Conservation (phyloP, 208 protist genomes). For the Crithidia acanthocephali region DNA sequence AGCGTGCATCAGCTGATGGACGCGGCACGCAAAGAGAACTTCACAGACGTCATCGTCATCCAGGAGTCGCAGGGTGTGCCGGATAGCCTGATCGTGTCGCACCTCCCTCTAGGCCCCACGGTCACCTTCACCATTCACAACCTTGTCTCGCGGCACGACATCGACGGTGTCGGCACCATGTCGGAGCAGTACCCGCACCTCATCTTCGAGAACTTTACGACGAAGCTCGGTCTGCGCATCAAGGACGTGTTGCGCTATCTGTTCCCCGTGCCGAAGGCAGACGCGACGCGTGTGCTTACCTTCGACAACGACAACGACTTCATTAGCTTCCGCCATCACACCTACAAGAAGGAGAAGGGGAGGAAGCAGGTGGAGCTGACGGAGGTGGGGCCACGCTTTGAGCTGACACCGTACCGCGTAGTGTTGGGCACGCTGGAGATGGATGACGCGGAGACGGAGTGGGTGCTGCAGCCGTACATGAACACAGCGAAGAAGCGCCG, state of each 20-base stretch:
- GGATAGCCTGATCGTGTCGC: slow-evolving; percentile 97
- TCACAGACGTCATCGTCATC: slow-evolving; percentile 99
- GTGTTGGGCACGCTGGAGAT: slow-evolving; percentile 95
- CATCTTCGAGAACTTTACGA: slow-evolving; percentile 98
- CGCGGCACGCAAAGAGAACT: slow-evolving; percentile 90
- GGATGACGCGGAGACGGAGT: slow-evolving; percentile 98
- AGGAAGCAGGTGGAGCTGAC: slow-evolving; percentile 89
- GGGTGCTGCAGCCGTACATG: slow-evolving; percentile 98
- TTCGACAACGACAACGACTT: slow-evolving; percentile 99
- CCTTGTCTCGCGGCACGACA: slow-evolving; percentile 98
- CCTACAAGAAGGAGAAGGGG: slow-evolving; percentile 85
- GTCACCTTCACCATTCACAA: slow-evolving; percentile 98
- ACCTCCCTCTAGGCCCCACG: slow-evolving; percentile 99
- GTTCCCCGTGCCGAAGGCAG: slow-evolving; percentile 98
- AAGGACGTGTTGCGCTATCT: slow-evolving; percentile 96
- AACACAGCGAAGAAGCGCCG: slow-evolving; percentile 97
- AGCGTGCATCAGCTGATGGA: slow-evolving; percentile 96
- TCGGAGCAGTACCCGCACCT: slow-evolving; percentile 98
- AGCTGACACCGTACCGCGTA: slow-evolving; percentile 97
- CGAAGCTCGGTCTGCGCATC: slow-evolving; percentile 95
- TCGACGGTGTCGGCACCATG: slow-evolving; percentile 90
- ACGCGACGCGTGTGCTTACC: slow-evolving; percentile 96
- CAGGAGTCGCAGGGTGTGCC: slow-evolving; percentile 99
- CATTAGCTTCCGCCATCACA: slow-evolving; percentile 99
- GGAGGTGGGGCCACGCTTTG: slow-evolving; percentile 99